Evolutionary conservation across 371 early-diverging fungal genomes (phyloP).

Genomic region (Thermomucor indicae-seudaticae): DNA sequence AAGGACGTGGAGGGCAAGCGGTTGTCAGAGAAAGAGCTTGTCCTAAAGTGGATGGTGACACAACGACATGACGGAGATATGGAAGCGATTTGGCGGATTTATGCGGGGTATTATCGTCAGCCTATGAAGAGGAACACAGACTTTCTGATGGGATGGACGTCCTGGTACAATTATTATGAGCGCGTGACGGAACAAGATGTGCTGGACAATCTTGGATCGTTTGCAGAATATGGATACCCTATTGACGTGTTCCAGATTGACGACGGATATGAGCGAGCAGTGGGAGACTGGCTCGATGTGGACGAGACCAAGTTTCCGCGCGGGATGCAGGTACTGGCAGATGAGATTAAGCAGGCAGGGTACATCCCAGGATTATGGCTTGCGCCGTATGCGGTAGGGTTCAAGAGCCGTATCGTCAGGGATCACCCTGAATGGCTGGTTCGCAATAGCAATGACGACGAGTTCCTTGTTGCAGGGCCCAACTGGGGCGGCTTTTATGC

Average conservation of each 20-base stretch:
- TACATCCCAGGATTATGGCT: constrained; percentile 43
- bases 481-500: constrained; percentile 31
- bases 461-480: constrained; percentile 15
- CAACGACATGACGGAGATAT: constrained; percentile 14
- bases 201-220: constrained; percentile 22
- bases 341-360: constrained; percentile 23
- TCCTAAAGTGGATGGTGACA: constrained; percentile 9
- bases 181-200: constrained; percentile 39
- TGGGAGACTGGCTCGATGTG: constrained; percentile 45
- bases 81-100: constrained; percentile 27
- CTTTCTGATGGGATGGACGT: constrained; percentile 42
- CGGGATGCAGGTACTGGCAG: constrained; percentile 36
- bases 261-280: constrained; percentile 35
- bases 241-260: constrained; percentile 47
- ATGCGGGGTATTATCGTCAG: constrained; percentile 18
- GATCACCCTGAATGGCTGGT: constrained; percentile 44
- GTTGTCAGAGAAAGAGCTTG: constrained; percentile 6
- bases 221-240: constrained; percentile 23
- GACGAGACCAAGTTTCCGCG: constrained; percentile 32
- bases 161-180: constrained; percentile 44
- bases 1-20: constrained; percentile 35
- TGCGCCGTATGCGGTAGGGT: constrained; percentile 40
- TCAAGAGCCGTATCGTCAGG: constrained; percentile 30
- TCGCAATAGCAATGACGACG: constrained; percentile 11
- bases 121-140: no score